Base-by-base conservation (phyloP, 2,329 filamentous ascomycete species). In the Trichoderma koningii region DNA sequence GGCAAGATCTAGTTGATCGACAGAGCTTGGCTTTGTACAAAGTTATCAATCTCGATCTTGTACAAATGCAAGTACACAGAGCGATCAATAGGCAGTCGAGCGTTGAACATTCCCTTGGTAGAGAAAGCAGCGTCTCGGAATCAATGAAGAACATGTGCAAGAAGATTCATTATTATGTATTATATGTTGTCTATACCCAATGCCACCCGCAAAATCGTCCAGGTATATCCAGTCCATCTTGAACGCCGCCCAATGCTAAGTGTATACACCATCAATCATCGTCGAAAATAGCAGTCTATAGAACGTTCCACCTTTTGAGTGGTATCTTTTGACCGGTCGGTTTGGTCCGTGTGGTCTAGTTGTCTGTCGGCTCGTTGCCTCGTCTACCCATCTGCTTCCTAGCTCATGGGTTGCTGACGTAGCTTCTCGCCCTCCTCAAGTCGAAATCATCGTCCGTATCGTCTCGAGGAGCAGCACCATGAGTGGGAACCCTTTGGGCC, bases 381-480 rank as follows among this genome's bases (percentile, higher is more conserved):
- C 23, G 7, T 28, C 28, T 26, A 3, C 3, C 45, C n/a, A 30
- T 28, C 19, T 19, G 26, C 6, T 45, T 30, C 15, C 10, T 38
- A 21, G 21, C 50, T 75, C 69, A 82, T 61, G 80, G 80, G 68
- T 81, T 81, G 70, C 77, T 80, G 44, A 81, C 80, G 57, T 82
- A 82, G 70, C 79, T 81, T 71, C 74, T 74, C 28, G 80, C 80
- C 63, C 79, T 73, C 57, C 77, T 73, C 69, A 82, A 66, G 66
- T 81, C 80, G 63, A 77, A 74, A 21, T 78, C 76, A 19, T 70
- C 68, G 4, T 76, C 72, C 7, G 44, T 10, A 48, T 76, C 68
- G n/a, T 78, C 74, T 14, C 73, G 66, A 28, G 75, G 63, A 17
- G 73, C 66, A 21, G 72, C 73, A 0, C 66, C 69, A 17, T 68